Base-by-base conservation (phyloP, 202 grass and related monocot species). In the Zoysia matrella region DNA sequence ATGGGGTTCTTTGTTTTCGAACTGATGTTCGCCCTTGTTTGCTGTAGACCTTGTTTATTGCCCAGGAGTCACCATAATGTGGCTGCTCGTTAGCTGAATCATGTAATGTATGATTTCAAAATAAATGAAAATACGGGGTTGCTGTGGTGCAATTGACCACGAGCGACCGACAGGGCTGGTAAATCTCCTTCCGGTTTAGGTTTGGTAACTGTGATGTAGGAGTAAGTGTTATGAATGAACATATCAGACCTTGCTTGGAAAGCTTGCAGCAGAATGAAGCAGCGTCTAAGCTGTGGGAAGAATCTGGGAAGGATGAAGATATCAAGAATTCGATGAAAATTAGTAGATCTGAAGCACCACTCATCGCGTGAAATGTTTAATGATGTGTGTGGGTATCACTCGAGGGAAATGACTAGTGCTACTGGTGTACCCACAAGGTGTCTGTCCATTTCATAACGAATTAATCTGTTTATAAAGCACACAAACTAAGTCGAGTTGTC, bases 1-100 rank as follows among this genome's bases (percentile, higher is more conserved):
- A 90, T 91, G 74, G 90, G 85, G n/a, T 60, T 95, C 39, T 95
- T 98, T 73, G 57, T 89, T 52, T 80, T 93, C 5, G 92, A 93
- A 52, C 61, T 98, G 74, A 43, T 98, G 71, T 22, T 91, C 60
- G 3, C 83, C n/a, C 80, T 98, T 64, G 48, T 95, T 62, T 98
- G 89, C 50, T 98, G 92, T 88, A 90, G 73, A 87, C 79, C 87
- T 73, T 48, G 90, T 81, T 74, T 95, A 82, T 43, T 95, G 79
- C 95, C 90, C 40, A 86, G 90, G 87, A 85, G 74, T 52, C 74
- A 53, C 54, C 73, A 82, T 15, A 78, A 55, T 65, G 79, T 40
- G 64, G 74, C 42, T 55, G 52, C 74, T 79, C 47, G 47, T 69
- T 82, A 78, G 47, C 60, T 52, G 73, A 61, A 53, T 78, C 47